Conservation (phyloP, 352 stramenopile genomes). For the Pythium angustatum region DNA sequence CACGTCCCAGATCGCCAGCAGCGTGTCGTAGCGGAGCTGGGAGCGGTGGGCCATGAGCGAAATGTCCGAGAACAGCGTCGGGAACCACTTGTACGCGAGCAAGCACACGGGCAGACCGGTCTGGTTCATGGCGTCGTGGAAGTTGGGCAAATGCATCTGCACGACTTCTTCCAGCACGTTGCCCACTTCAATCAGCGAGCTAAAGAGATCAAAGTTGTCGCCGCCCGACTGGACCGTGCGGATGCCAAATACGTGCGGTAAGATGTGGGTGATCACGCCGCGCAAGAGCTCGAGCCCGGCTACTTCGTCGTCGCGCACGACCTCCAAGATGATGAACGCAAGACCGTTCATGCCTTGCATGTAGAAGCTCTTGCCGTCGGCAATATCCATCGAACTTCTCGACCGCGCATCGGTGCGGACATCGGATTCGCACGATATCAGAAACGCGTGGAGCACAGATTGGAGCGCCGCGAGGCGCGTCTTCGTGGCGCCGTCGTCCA, state of each 20-base stretch:
- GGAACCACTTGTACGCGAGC: constrained; percentile 89
- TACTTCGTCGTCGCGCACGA: constrained; percentile 57
- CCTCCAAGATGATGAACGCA: constrained; percentile 72
- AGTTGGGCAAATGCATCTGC: constrained; percentile 62
- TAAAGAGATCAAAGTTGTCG: constrained; percentile 73
- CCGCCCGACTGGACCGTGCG: constrained; percentile 34
- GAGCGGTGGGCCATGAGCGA: constrained; percentile 73
- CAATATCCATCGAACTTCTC: constrained; percentile 19
- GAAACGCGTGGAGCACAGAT: constrained; percentile 65
- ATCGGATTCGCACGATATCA: constrained; percentile 58
- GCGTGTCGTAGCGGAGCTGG: constrained; percentile 72
- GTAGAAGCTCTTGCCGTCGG: constrained; percentile 54
- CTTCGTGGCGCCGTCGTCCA: constrained; percentile 35
- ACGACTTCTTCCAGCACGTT: constrained; percentile 74
- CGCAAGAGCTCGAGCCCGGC: constrained; percentile 62
- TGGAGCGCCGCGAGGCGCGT: constrained; percentile 43
- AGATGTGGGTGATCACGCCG: constrained; percentile 59
- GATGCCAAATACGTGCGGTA: constrained; percentile 80
- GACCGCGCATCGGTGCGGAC: constrained; percentile 33
- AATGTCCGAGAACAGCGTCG: constrained; percentile 84
- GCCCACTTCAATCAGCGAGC: constrained; percentile 71
- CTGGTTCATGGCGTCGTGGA: constrained; percentile 53
- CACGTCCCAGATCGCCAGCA: constrained; percentile 79
- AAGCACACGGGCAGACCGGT: constrained; percentile 72
- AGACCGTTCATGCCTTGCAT: constrained; percentile 89